Evolutionary conservation across 176 grass and related monocot species (phyloP), one percentile per base, ranked within the genome.

Genomic region (Eleusine indica): DNA sequence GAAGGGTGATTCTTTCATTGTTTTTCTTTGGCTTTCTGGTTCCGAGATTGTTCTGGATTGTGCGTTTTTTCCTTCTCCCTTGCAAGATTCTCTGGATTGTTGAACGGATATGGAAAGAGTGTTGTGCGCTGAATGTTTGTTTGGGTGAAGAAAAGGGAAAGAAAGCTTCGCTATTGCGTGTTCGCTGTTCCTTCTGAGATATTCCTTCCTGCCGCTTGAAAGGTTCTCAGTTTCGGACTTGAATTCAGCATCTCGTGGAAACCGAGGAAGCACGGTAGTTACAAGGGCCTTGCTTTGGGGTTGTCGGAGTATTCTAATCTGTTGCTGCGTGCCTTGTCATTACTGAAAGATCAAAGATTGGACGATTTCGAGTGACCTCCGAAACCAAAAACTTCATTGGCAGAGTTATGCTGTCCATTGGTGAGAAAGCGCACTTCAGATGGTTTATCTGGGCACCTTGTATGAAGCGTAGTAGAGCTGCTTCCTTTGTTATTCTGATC

Each of bases 181-280:
- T 66, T 37, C 42, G 61, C 15, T 67, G 78, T 48, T 82, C 68
- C 37, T 65, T 28, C 12, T 25, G 63, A 80, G 46, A 65, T 66
- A 84, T 88, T 58, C 58, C 60, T 73, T 86, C 16, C 68, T 58
- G 68, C 41, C 18, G 18, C 58, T 65, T 52, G 19, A 39, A 74
- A 69, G 19, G 70, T 90, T 71, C 19, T 70, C 44, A 74, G 57
- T 80, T 80, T 44, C 19, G 32, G 63, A 43, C 69, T 66, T 54
- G 75, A 61, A 47, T 61, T 56, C 42, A 18, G 35, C 68, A 83
- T 79, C 84, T 83, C 38, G 84, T 70, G 71, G 41, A 77, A 82
- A 85, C 28, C 57, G 82, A 63, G 58, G 77, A 85, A 78, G 67
- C 88, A 82, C 83, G 78, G 43, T 71, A 81, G 51, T 65, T 37